These are phyloP conservation scores for Scorias spongiosa DNA, from an alignment of 2,329 filamentous ascomycete species.

Conservation along the genomic window DNA sequence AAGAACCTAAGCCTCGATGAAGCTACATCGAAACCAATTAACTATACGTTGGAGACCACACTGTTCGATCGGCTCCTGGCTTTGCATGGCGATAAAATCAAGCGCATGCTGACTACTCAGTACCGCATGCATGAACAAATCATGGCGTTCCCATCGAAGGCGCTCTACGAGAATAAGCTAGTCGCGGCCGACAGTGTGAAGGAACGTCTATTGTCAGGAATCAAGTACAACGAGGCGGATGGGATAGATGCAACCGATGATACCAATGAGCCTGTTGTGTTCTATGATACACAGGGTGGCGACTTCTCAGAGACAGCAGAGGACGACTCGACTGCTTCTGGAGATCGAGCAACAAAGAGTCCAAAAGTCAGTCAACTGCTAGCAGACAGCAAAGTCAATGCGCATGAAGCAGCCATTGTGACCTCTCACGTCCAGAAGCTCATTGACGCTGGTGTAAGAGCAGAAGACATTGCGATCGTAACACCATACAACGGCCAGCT, in stretches of 20 bases:
- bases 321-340: constrained; percentile 46
- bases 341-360: constrained; percentile 36
- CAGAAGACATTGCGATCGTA: constrained; percentile 80
- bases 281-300: constrained; percentile 92
- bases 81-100: constrained; percentile 69
- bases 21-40: constrained; percentile 19
- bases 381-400: constrained; percentile 77
- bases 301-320: constrained; percentile 73
- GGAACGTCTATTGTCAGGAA: constrained; percentile 54
- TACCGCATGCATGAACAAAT: constrained; percentile 97
- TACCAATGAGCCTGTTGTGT: constrained; percentile 73
- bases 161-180: constrained; percentile 71
- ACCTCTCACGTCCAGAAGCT: constrained; percentile 60
- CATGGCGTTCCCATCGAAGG: constrained; percentile 83
- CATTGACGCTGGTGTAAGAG: constrained; percentile 61
- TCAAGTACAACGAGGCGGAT: constrained; percentile 46
- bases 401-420: constrained; percentile 74
- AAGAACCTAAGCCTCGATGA: constrained; percentile 15
- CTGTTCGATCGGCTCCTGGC: constrained; percentile 78
- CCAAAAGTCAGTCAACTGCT: constrained; percentile 39
- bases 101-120: constrained; percentile 89
- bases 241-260: constrained; percentile 64
- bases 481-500: constrained; percentile 96
- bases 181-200: constrained; percentile 69
- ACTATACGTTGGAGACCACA: constrained; percentile 56